Evolutionary conservation across 2,329 filamentous ascomycete species (phyloP).

Genomic region (Lachnellula suecica): DNA sequence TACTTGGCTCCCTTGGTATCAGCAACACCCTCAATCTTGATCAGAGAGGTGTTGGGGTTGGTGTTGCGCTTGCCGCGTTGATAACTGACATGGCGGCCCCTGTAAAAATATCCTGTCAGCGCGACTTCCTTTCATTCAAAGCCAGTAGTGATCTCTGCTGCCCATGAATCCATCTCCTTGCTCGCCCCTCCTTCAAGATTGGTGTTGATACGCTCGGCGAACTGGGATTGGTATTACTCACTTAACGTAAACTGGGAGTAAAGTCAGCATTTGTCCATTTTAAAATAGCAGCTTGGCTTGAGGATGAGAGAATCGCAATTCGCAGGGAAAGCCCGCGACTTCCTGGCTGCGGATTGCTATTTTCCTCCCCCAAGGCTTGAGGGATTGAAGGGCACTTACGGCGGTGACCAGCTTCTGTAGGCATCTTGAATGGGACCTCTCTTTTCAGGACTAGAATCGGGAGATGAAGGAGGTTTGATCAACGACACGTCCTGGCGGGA

Average conservation of each 20-base stretch:
- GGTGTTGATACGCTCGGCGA: slow-evolving; percentile 1
- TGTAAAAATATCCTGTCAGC: slow-evolving; percentile 40
- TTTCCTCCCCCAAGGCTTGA: background rate
- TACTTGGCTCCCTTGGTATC: slow-evolving; percentile 85
- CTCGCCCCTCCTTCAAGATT: background rate
- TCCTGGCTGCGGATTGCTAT: background rate
- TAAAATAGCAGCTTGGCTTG: background rate
- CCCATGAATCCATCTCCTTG: background rate
- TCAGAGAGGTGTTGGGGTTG: slow-evolving; percentile 86
- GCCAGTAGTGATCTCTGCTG: slow-evolving; percentile 5
- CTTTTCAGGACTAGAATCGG: slow-evolving; percentile 43
- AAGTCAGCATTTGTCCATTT: slow-evolving; percentile 29
- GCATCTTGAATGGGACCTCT: slow-evolving; percentile 69
- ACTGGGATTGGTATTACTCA: slow-evolving; percentile 52
- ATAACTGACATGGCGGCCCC: slow-evolving; percentile 98
- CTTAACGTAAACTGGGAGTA: slow-evolving; percentile 78
- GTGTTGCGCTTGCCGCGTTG: slow-evolving; percentile 91
- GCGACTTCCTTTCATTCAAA: slow-evolving; percentile 6
- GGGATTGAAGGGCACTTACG: slow-evolving; percentile 58
- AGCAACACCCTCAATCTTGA: slow-evolving; percentile 99
- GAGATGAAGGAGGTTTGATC: slow-evolving; percentile 24
- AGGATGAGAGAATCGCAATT: background rate
- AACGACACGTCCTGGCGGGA: slow-evolving; percentile 31
- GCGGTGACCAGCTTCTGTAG: slow-evolving; percentile 86
- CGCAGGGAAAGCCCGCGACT: background rate